Conservation (phyloP, 345 rosid genomes). For the Eucalyptus sideroxylon region DNA sequence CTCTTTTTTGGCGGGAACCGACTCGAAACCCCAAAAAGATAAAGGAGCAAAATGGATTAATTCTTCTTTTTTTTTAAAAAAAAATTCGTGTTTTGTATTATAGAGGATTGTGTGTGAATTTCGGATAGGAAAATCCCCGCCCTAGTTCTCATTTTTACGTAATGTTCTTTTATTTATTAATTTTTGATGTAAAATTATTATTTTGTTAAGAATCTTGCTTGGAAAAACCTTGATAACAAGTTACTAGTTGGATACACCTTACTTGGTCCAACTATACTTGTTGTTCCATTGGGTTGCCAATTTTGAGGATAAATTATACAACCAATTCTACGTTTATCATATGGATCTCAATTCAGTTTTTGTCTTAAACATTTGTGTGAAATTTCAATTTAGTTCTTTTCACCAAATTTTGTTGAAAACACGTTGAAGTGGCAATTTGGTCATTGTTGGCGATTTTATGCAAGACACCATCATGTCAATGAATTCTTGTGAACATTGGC, state of each 20-base stretch:
- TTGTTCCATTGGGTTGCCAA: not conserved
- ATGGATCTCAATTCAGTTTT: too few relatives aligned
- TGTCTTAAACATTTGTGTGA: rapidly evolving
- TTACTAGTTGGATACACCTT: not conserved
- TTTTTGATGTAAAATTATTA: too few relatives aligned
- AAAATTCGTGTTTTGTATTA: not conserved
- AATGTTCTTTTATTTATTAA: too few relatives aligned
- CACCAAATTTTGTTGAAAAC: too few relatives aligned
- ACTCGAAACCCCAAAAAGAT: not conserved
- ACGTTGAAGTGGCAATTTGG: too few relatives aligned
- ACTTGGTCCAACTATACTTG: not conserved
- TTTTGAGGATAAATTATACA: too few relatives aligned
- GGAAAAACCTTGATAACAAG: not conserved
- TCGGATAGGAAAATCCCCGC: not conserved
- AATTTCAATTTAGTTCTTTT: too few relatives aligned
- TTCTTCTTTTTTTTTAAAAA: not conserved
- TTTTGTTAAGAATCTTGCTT: too few relatives aligned
- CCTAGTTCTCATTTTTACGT: not conserved
- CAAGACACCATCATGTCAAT: too few relatives aligned
- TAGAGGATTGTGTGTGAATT: not conserved
- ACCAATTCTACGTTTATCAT: too few relatives aligned
- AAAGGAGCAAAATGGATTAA: not conserved
- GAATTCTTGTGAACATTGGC: not conserved
- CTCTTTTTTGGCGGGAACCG: not conserved
- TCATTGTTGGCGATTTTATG: rapidly evolving